Evolutionary conservation across 768 basidiomycete genomes (phyloP).

Genomic region (Hemileccinum rubropunctum): DNA sequence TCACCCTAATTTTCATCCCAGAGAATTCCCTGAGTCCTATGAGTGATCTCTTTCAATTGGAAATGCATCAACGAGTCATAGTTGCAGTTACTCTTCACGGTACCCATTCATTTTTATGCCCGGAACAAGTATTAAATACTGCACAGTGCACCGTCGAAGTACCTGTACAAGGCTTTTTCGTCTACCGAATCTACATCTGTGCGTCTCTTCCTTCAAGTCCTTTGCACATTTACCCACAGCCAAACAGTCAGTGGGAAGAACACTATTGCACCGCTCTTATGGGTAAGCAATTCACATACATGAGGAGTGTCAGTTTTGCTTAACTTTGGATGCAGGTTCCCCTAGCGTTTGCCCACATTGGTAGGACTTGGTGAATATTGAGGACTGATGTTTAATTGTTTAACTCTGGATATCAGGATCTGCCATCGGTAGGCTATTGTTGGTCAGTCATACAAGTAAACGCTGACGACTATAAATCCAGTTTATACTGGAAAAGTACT

Average conservation of each 20-base stretch:
- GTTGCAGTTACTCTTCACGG: background rate
- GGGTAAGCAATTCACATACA: background rate
- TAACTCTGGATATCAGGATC: background rate
- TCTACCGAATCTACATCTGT: conserved; percentile 1
- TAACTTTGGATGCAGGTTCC: background rate
- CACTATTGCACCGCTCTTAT: background rate
- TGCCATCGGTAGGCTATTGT: background rate
- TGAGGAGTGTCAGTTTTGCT: background rate
- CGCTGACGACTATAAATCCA: too few relatives aligned
- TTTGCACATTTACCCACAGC: background rate
- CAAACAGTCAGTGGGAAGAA: conserved; percentile 2
- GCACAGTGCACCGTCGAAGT: background rate
- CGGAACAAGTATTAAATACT: background rate
- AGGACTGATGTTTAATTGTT: background rate
- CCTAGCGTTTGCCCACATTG: background rate
- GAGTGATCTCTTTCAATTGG: background rate
- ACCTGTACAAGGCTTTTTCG: background rate
- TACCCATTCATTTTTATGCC: background rate
- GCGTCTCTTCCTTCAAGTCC: background rate
- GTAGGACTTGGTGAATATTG: background rate
- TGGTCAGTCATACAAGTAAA: too few relatives aligned
- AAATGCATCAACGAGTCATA: background rate
- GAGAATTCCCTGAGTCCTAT: background rate
- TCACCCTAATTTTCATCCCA: background rate
- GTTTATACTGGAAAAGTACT: too few relatives aligned